Evolutionary conservation across 106 monocot genomes (phyloP).

Genomic region (Dendrobium officinale): DNA sequence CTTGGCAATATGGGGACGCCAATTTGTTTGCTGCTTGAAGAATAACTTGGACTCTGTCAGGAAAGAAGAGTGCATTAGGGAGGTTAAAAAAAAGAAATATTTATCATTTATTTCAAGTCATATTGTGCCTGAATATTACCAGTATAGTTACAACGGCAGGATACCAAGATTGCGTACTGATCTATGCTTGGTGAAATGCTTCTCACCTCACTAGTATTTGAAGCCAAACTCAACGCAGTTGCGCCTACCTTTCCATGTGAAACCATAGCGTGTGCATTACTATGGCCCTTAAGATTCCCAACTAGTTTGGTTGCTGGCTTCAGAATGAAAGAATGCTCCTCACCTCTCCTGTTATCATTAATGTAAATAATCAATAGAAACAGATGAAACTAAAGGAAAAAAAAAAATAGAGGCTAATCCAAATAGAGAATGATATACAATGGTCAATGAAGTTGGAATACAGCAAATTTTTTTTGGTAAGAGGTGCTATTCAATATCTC

Average conservation of each 20-base stretch:
- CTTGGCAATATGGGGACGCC: slow-evolving; percentile 61
- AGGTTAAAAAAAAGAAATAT: slow-evolving; percentile 1
- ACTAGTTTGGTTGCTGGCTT: slow-evolving; percentile 41
- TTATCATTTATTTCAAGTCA: background rate
- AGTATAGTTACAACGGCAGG: slow-evolving; percentile 84
- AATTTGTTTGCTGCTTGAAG: slow-evolving; percentile 80
- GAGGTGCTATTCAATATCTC: background rate
- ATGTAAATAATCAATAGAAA: background rate
- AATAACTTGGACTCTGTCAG: slow-evolving; percentile 77
- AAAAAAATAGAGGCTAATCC: background rate
- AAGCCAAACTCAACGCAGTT: slow-evolving; percentile 18
- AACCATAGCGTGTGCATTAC: slow-evolving; percentile 16
- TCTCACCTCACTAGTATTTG: slow-evolving; percentile 23
- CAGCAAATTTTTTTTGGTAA: background rate
- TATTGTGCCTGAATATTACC: slow-evolving; percentile 30
- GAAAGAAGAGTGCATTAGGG: background rate
- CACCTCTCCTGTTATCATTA: slow-evolving; percentile 54
- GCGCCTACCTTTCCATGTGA: slow-evolving; percentile 13
- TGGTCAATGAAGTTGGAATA: background rate
- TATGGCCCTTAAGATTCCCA: slow-evolving; percentile 29
- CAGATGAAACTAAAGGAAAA: background rate
- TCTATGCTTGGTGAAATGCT: slow-evolving; percentile 20
- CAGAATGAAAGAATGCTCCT: slow-evolving; percentile 95
- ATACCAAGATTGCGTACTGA: slow-evolving; percentile 73
- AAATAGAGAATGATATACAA: background rate